Percentiles rank a stretch among this genome's conserved stretches.
phyloP scores from a whole-genome alignment of 83 land plant species.

The Diphasiastrum complanatum region DNA sequence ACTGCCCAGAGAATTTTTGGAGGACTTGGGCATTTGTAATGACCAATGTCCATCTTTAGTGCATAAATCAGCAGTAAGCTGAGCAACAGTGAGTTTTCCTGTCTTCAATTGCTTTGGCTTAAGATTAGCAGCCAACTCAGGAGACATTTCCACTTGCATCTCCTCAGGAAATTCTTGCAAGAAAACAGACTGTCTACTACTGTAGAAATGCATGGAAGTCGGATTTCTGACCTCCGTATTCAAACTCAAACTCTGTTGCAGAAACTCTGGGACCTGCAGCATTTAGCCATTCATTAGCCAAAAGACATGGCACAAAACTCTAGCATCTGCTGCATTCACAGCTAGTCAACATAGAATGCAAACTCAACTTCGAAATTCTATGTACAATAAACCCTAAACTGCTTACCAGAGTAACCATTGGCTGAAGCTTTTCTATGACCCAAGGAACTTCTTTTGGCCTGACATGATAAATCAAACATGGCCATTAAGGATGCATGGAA shows the following conservation, averaged over 20 bases:
- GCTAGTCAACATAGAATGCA: background rate
- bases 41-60: constrained; percentile 14
- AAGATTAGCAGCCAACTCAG: constrained; percentile 26
- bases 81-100: constrained; percentile 20
- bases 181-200: constrained; percentile 1
- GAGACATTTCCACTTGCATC: constrained; percentile 22
- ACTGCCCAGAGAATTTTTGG: background rate
- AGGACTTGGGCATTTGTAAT: constrained; percentile 2
- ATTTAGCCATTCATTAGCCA: background rate
- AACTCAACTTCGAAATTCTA: background rate
- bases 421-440: constrained; percentile 9
- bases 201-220: background rate
- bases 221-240: background rate
- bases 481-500: background rate
- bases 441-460: constrained; percentile 16
- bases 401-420: constrained; percentile 19
- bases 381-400: background rate
- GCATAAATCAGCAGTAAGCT: constrained; percentile 19
- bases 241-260: background rate
- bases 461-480: constrained; percentile 1
- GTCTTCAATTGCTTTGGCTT: constrained; percentile 21
- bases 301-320: background rate
- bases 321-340: background rate
- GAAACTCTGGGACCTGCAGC: constrained; percentile 22
- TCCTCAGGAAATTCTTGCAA: constrained; percentile 15